Base-by-base conservation (phyloP, 164 flowering plant genomes). In the Aristolochia contorta region DNA sequence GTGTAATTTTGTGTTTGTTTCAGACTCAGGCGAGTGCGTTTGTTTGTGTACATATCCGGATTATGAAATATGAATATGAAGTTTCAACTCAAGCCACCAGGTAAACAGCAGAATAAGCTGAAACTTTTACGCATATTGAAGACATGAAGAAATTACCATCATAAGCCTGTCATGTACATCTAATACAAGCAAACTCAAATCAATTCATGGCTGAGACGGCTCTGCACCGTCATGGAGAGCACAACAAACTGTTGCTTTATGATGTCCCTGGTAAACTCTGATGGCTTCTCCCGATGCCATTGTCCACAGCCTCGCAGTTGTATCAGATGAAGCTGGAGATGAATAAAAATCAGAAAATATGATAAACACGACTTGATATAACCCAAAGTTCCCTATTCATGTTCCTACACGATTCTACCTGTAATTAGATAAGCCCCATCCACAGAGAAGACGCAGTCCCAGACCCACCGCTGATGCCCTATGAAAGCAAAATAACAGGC, bases 381-480 rank as follows among this genome's bases (percentile, higher is more conserved):
- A n/a, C n/a, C n/a, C 16, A 33, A 59, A 18, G 43, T 43, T 37
- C 18, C 49, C 45, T 15, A 18, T 7, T 7, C 13, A 55, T 16
- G 22, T 13, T 20, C 1, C 30, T 8, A 22, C 7, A 56, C 16
- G 12, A 24, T 25, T 55, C 30, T 79, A 88, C 98, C 98, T 80
- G 97, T 93, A 45, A 93, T 78, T 25, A 93, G 81, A 74, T 81
- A 90, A n/a, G 95, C 99, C 67, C 99, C 99, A 62, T 93, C 97
- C 0, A 90, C 99, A 27, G 96, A 90, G 73, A 88, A 90, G 13
- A 85, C 96, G 66, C 93, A 88, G 74, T 93, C 99, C 99, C 99
- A 88, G 13, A 93, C 99, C 99, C 99, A 90, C 18, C 96, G 91
- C 37, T 84, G 81, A 78, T 93, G 97, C 52, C 96, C 99, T 90